A percentile compares a stretch with the other conserved stretches of the same genome.
Conservation (phyloP, 768 basidiomycete genomes). For the Cystobasidium tubakii region DNA sequence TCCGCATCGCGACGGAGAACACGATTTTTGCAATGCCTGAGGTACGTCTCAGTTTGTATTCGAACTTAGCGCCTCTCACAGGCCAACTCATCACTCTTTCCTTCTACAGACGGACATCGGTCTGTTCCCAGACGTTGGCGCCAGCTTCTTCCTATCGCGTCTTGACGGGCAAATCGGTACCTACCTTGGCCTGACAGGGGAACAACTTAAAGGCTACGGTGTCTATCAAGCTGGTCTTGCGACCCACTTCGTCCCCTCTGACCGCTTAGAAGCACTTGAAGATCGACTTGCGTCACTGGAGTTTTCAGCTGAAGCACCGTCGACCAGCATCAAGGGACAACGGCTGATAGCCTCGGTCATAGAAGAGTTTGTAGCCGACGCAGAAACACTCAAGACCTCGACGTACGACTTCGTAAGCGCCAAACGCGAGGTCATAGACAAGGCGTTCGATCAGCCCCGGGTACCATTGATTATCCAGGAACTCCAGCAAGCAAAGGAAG, state of each 20-base stretch:
- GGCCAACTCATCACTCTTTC: neutral
- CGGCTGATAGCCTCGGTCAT: conserved; percentile 64
- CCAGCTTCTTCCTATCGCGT: conserved; percentile 77
- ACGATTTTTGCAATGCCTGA: conserved; percentile 95
- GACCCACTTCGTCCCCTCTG: conserved; percentile 81
- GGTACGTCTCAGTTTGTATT: conserved; percentile 57
- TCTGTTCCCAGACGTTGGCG: conserved; percentile 77
- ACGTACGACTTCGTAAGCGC: conserved; percentile 54
- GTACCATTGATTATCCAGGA: conserved; percentile 65
- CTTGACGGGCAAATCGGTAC: conserved; percentile 87
- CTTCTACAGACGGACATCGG: conserved; percentile 49
- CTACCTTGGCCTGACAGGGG: conserved; percentile 83
- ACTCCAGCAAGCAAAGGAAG: conserved; percentile 49
- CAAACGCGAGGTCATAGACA: conserved; percentile 71
- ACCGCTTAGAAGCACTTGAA: conserved; percentile 57
- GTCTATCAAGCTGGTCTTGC: conserved; percentile 75
- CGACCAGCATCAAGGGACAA: conserved; percentile 48
- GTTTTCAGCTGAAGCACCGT: conserved; percentile 20
- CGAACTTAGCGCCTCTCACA: neutral
- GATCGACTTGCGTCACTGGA: conserved; percentile 32
- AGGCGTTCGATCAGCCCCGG: conserved; percentile 64
- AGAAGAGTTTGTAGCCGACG: conserved; percentile 60
- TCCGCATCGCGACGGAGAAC: conserved; percentile 88
- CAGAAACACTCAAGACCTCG: conserved; percentile 29
- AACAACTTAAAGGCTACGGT: conserved; percentile 65